Evolutionary conservation across 176 grass and related monocot species (phyloP), one percentile per base, ranked within the genome.

Genomic region (Elymus sibiricus): DNA sequence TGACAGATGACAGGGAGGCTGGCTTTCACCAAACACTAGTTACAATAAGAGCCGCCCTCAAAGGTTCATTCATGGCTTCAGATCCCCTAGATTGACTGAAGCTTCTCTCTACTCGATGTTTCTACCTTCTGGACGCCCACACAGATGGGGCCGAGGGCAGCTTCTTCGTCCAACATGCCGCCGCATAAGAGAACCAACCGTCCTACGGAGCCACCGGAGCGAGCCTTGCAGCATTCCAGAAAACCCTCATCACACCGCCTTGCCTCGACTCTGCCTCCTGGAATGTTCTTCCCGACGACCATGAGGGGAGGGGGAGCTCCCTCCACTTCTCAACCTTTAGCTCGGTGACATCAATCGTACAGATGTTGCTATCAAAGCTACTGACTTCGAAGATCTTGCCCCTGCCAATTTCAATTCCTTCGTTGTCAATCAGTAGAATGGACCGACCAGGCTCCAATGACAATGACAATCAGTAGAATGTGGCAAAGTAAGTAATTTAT

Each of bases 301-400:
- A 89, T 0, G 93, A 93, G 3, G 93, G 95, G 83, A 95, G 86
- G 7, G 92, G 93, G 26, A 98, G 79, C 79, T 95, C 93, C 76
- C 79, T 91, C 84, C 84, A 92, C n/a, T 86, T 97, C 74, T 93
- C 92, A 13, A 84, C 90, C 86, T 29, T 29, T 1, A 29, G 29
- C 29, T 29, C 29, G 29, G 29, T 29, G 29, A 29, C 29, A 2
- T 29, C 29, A 29, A 29, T 29, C 2, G 29, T 29, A 2, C 29
- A 29, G 29, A 29, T 29, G 29, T 29, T 1, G 29, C 29, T 29
- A 1, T 29, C 29, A 1, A n/a, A n/a, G 29, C 29, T 2, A 29
- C 29, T 2, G 29, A 29, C 29, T 2, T 29, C 2, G 29, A 29
- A 29, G 29, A 29, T 2, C 29, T 29, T 29, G 29, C 29, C 29